Evolutionary conservation across 257 asterid species (phyloP), one percentile per base, ranked within the genome.

Genomic region (Agastache rugosa): DNA sequence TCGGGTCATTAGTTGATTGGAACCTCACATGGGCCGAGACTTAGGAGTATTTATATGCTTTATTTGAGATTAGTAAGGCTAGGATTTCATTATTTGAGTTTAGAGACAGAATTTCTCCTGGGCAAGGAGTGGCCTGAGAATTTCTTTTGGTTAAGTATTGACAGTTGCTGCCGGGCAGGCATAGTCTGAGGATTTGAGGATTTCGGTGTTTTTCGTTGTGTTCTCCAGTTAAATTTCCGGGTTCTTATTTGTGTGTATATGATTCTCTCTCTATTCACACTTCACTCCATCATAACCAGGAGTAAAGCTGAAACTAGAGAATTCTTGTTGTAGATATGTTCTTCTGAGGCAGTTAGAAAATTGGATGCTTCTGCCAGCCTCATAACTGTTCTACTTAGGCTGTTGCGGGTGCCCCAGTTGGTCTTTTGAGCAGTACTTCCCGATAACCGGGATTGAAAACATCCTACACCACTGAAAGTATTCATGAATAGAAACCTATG

Each of bases 231-330:
- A 51, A 51, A 8, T 17, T 17, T 51, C 27, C 23, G 0, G 12
- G 3, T 45, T 16, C 51, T 45, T 51, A 1, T 17, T 51, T 51
- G 3, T 50, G 56, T 19, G 59, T 27, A 51, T 11, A 17, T 19
- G 11, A 8, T 51, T 51, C 25, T 51, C 58, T 51, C 17, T 17
- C 11, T 8, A 17, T 5, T 51, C 23, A 51, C 25, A 5, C 58
- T 17, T n/a, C 58, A 51, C 11, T n/a, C 23, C 58, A 51, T 19
- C 58, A 17, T 5, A 8, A 51, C 59, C 14, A 51, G 27, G 45
- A 29, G 39, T n/a, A 29, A 61, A 47, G 77, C 71, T 62, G 60
- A 63, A 51, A 16, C 34, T 51, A 39, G 51, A 59, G 27, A 44
- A 73, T 31, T 14, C 7, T 62, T 10, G 20, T 39, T 42, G 29